Evolutionary conservation across 2,329 filamentous ascomycete species (phyloP), one percentile per base, ranked within the genome.

Genomic region (Fusarium secorum): DNA sequence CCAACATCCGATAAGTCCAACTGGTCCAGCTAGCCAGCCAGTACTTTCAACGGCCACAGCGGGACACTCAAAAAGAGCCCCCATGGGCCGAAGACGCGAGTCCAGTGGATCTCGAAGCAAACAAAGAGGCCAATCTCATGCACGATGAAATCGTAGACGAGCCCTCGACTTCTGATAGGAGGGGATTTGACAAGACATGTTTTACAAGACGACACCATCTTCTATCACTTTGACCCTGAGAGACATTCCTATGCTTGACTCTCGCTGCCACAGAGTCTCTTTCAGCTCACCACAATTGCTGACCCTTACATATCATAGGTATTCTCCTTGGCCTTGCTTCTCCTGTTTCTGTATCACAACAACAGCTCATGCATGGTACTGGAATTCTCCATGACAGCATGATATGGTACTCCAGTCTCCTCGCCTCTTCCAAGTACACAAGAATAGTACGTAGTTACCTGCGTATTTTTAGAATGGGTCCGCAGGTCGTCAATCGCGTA

Each of bases 381-480:
- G 52, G 62, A 69, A 69, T 59, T 56, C 62, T 64, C 52, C 60
- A 62, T 60, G 53, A 61, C 61, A 56, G 56, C 46, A 60, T 46
- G 57, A 56, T 45, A 52, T 53, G 55, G 61, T 52, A 45, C 53
- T 46, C 45, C 45, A 48, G 28, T 22, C 45, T 32, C 42, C 6
- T 56, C 61, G 44, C 59, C 58, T 67, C 67, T 64, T 71, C 62
- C 64, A 64, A 62, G 52, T 54, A 5, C 24, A 20, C 42, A 41
- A 51, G 33, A 46, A 61, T 45, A 53, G 58, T n/a, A n/a, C n/a
- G n/a, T 41, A 53, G 55, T 55, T 42, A 67, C 68, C 72, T 48
- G 63, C 61, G 66, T 75, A 76, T 75, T 75, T 75, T 75, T 75
- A 76, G 70, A 74, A 73, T 69, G 64, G 66, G 42, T 56, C 61